Evolutionary conservation across 2,329 filamentous ascomycete species (phyloP).

Genomic region (Didymella segeticola): DNA sequence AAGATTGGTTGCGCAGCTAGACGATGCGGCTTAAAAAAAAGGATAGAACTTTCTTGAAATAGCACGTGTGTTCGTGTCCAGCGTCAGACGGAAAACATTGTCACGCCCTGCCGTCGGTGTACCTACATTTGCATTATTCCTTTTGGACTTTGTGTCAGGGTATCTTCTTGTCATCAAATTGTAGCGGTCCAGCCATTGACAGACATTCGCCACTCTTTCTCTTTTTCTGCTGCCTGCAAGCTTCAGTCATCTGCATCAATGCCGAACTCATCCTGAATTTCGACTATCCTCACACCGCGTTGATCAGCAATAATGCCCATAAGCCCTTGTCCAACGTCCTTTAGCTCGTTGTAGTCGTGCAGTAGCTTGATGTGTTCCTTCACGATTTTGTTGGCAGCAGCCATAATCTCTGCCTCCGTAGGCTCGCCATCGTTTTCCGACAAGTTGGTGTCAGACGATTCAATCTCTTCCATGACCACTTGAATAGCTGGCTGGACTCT

Average conservation of each 20-base stretch:
- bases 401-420: conserved; percentile 43
- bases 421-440: conserved; percentile 29
- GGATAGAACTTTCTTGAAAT: conserved; percentile 16
- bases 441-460: conserved; percentile 26
- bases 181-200: neutral
- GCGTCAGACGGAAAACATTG: neutral
- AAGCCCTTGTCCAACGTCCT: conserved; percentile 70
- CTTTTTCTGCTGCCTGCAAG: neutral
- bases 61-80: conserved; percentile 11
- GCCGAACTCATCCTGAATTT: conserved; percentile 58
- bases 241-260: conserved; percentile 53
- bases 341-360: conserved; percentile 74
- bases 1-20: conserved; percentile 22
- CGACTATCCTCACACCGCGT: conserved; percentile 61
- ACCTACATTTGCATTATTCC: neutral
- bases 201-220: neutral
- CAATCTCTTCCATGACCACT: conserved; percentile 41
- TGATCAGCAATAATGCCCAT: conserved; percentile 72
- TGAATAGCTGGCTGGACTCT: conserved; percentile 40
- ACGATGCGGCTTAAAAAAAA: conserved; percentile 22
- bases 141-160: neutral
- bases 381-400: conserved; percentile 60
- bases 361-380: conserved; percentile 69
- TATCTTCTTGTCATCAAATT: neutral
- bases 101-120: neutral